Percentiles rank a stretch among this genome's conserved stretches.
Conservation (phyloP, 441 rosid genomes). For the Bocquillonia castaneifolia region DNA sequence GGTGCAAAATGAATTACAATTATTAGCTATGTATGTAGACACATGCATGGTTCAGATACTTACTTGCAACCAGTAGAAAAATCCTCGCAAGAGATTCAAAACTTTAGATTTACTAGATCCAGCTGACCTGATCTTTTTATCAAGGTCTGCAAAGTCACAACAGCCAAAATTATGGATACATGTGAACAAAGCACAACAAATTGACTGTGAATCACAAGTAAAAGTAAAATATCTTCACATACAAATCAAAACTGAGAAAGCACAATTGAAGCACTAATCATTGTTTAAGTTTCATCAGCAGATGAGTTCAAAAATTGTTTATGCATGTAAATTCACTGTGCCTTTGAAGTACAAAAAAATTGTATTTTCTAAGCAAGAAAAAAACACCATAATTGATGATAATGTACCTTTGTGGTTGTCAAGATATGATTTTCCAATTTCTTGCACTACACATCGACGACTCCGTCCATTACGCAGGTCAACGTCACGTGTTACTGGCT, state of each 20-base stretch:
- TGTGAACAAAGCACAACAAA: background rate
- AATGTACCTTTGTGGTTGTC: constrained; percentile 38
- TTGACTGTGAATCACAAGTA: background rate
- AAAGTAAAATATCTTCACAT: background rate
- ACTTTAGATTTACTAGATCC: constrained; percentile 22
- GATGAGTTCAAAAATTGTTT: background rate
- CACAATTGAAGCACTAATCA: background rate
- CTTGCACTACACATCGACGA: constrained; percentile 8
- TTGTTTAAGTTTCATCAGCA: background rate
- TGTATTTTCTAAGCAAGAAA: constrained; percentile 1
- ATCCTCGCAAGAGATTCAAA: constrained; percentile 58
- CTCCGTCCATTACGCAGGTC: constrained; percentile 37
- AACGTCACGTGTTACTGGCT: constrained; percentile 21
- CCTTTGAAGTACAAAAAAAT: background rate
- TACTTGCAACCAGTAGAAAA: constrained; percentile 58
- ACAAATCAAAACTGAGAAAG: background rate
- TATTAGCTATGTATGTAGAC: background rate
- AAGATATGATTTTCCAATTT: constrained; percentile 36
- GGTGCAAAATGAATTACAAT: background rate
- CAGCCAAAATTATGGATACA: background rate
- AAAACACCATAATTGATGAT: constrained; percentile 6
- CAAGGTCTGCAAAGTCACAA: constrained; percentile 37
- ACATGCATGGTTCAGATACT: constrained; percentile 1
- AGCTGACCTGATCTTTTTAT: constrained; percentile 12
- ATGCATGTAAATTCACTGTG: background rate